Evolutionary conservation across 2,329 filamentous ascomycete species (phyloP).

Genomic region (Xylariaceae sp.): DNA sequence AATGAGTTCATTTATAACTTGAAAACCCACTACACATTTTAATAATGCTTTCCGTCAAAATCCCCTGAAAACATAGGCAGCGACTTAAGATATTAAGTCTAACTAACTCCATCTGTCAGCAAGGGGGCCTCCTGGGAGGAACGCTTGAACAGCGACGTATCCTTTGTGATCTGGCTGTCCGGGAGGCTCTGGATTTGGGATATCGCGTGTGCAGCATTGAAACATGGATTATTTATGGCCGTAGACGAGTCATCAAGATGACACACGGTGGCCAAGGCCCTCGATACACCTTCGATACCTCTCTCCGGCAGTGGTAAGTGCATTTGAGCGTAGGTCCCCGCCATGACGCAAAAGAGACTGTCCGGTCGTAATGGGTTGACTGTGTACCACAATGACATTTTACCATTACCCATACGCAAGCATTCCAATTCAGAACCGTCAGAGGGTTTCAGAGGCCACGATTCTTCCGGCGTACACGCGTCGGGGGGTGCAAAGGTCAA

Average conservation of each 20-base stretch:
- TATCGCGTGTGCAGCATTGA: slow-evolving; percentile 45
- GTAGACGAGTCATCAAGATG: slow-evolving; percentile 41
- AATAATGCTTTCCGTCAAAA: too few species aligned
- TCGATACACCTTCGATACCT: slow-evolving; percentile 38
- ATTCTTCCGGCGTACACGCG: slow-evolving; percentile 37
- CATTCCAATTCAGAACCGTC: slow-evolving; percentile 41
- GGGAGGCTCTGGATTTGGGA: slow-evolving; percentile 40
- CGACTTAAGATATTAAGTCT: too few species aligned
- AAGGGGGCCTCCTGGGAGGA: slow-evolving; percentile 39
- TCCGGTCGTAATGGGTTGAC: slow-evolving; percentile 44
- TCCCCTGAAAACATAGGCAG: too few species aligned
- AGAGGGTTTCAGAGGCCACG: slow-evolving; percentile 44
- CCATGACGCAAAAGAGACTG: slow-evolving; percentile 45
- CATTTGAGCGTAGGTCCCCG: slow-evolving; percentile 45
- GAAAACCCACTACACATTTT: too few species aligned
- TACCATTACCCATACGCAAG: slow-evolving; percentile 43
- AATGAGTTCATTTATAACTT: too few species aligned
- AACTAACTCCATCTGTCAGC: too few species aligned
- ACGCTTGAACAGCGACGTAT: slow-evolving; percentile 36
- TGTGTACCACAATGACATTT: slow-evolving; percentile 46
- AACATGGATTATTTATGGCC: slow-evolving; percentile 45
- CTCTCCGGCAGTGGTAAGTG: slow-evolving; percentile 39
- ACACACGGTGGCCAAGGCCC: slow-evolving; percentile 35
- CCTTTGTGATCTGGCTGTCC: slow-evolving; percentile 38
- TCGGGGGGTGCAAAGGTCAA: slow-evolving; percentile 49